Conservation (phyloP, 73 alveolate genomes). For the Tetrahymena malaccensis region DNA sequence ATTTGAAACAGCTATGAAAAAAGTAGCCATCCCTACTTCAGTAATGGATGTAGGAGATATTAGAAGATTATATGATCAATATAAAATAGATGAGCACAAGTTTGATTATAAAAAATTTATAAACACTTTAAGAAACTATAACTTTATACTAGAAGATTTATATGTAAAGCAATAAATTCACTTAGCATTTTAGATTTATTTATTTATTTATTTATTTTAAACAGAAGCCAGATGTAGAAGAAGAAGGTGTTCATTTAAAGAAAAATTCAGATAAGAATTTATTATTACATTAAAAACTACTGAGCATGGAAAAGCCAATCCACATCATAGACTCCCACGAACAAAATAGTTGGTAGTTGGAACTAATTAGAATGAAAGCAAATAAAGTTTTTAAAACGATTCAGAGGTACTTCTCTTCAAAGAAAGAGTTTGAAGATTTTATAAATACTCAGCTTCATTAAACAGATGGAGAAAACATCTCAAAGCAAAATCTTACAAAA, state of each 20-base stretch:
- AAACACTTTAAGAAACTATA: neutral
- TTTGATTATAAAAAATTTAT: conserved; percentile 33
- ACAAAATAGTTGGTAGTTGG: neutral
- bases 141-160: conserved; percentile 15
- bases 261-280: neutral
- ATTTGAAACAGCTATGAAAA: conserved; percentile 21
- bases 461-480: neutral
- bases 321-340: conserved; percentile 7
- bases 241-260: conserved; percentile 11
- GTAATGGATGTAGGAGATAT: conserved; percentile 1
- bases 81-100: conserved; percentile 12
- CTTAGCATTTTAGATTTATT: neutral
- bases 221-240: conserved; percentile 4
- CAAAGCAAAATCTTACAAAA: conserved; percentile 14
- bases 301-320: neutral
- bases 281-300: neutral
- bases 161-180: neutral
- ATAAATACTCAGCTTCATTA: neutral
- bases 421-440: conserved; percentile 21
- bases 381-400: neutral
- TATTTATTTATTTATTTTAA: neutral
- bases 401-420: neutral
- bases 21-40: neutral
- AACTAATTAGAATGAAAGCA: conserved; percentile 9
- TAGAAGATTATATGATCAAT: conserved; percentile 5